These are phyloP conservation scores for Acarospora socialis DNA, from an alignment of 2,329 filamentous ascomycete genomes.

Conservation along the genomic window DNA sequence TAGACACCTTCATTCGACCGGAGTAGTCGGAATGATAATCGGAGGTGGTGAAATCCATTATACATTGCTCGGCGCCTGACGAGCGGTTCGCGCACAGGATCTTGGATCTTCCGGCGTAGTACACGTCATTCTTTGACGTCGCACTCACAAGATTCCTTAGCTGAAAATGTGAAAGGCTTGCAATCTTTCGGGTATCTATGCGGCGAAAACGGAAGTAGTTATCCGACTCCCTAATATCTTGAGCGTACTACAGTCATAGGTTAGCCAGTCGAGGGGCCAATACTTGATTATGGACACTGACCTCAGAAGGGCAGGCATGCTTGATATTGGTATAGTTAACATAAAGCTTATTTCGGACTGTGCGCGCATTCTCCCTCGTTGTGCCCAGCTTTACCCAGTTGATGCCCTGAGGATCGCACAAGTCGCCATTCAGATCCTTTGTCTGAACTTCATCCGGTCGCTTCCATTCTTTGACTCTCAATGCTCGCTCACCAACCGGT, in stretches of 20 bases:
- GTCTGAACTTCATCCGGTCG: too few species aligned
- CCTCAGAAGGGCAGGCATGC: slow-evolving; percentile 1
- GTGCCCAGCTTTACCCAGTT: slow-evolving; percentile 20
- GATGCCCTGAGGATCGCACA: slow-evolving; percentile 23
- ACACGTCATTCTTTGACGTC: slow-evolving; percentile 39
- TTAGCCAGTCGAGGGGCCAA: slow-evolving; percentile 5
- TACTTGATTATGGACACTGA: slow-evolving; percentile 1
- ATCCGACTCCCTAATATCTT: slow-evolving; percentile 26
- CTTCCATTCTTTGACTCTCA: too few species aligned
- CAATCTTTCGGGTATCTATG: slow-evolving; percentile 35
- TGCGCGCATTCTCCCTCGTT: slow-evolving; percentile 16
- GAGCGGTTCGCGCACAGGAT: slow-evolving; percentile 37
- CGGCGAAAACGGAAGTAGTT: slow-evolving; percentile 34
- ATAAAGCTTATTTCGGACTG: slow-evolving; percentile 19
- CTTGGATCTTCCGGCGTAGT: slow-evolving; percentile 32
- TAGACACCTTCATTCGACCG: slow-evolving; percentile 34
- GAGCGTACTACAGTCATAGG: slow-evolving; percentile 19
- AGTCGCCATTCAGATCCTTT: slow-evolving; percentile 9
- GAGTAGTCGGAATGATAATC: slow-evolving; percentile 23
- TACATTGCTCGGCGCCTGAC: slow-evolving; percentile 25
- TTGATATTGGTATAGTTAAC: slow-evolving; percentile 11
- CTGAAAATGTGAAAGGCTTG: slow-evolving; percentile 43
- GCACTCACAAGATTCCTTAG: slow-evolving; percentile 43
- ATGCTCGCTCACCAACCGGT: too few species aligned
- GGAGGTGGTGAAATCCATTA: slow-evolving; percentile 36